Evolutionary conservation across 1,139 yeast species (phyloP).

Genomic region (Magnusiomyces fungicola): DNA sequence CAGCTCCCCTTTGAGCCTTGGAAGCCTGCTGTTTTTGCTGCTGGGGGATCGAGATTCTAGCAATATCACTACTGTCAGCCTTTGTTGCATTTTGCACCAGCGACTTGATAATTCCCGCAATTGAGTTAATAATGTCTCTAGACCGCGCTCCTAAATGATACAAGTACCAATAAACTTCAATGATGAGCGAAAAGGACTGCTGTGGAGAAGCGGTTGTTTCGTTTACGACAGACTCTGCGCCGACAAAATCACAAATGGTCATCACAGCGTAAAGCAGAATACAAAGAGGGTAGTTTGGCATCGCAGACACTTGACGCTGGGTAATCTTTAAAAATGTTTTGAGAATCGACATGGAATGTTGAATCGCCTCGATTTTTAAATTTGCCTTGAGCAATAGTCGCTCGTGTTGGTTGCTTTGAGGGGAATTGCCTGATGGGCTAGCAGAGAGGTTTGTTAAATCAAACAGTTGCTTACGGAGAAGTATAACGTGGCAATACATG

Average conservation of each 20-base stretch:
- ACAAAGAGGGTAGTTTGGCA: conserved; percentile 44
- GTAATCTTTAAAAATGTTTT: conserved; percentile 35
- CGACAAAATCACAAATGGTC: conserved; percentile 38
- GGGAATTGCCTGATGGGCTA: too few relatives aligned
- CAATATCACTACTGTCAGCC: too few relatives aligned
- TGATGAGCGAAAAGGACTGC: conserved; percentile 38
- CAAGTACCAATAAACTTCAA: conserved; percentile 48
- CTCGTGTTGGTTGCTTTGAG: too few relatives aligned
- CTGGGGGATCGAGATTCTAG: too few relatives aligned
- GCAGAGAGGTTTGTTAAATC: too few relatives aligned
- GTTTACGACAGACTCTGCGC: conserved; percentile 9
- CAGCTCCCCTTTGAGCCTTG: too few relatives aligned
- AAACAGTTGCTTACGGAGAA: too few relatives aligned
- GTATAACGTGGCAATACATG: too few relatives aligned
- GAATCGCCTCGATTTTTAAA: not conserved
- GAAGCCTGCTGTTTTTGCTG: too few relatives aligned
- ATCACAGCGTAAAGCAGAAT: conserved; percentile 47
- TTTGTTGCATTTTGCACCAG: conserved; percentile 34
- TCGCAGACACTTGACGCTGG: conserved; percentile 41
- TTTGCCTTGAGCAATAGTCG: too few relatives aligned
- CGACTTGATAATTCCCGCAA: conserved; percentile 44
- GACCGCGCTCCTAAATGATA: conserved; percentile 46
- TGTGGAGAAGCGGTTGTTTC: conserved; percentile 17
- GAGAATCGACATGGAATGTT: not conserved
- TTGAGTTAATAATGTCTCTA: conserved; percentile 50